A percentile compares a stretch with the other conserved stretches of the same genome.
phyloP scores from a whole-genome alignment of 345 rosid genomes.

The Reutealis trisperma region DNA sequence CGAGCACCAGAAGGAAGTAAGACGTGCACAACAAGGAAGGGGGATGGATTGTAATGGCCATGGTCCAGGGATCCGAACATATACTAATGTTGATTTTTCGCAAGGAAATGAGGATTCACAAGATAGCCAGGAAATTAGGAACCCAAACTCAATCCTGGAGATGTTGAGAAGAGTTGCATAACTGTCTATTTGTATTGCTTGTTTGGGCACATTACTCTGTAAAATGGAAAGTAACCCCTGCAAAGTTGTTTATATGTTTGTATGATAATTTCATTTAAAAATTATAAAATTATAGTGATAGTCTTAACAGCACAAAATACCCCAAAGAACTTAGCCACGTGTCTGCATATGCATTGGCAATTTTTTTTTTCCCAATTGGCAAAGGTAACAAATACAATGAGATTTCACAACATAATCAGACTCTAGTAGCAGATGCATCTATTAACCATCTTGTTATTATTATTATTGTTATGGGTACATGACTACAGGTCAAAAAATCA shows the following conservation, averaged over 20 bases:
- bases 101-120: conserved; percentile 49
- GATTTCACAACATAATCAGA: too few relatives aligned
- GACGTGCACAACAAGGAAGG: conserved; percentile 55
- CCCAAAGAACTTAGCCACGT: too few relatives aligned
- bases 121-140: conserved; percentile 37
- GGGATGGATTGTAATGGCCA: conserved; percentile 46
- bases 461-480: too few relatives aligned
- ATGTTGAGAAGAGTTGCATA: conserved; percentile 30
- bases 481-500: too few relatives aligned
- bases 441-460: too few relatives aligned
- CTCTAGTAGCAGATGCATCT: too few relatives aligned
- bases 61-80: conserved; percentile 52
- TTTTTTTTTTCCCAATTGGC: too few relatives aligned
- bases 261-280: too few relatives aligned
- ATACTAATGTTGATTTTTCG: conserved; percentile 51
- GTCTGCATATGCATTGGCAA: too few relatives aligned
- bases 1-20: conserved; percentile 57
- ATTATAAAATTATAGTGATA: too few relatives aligned
- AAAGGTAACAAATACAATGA: too few relatives aligned
- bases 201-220: neutral
- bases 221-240: neutral
- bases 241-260: neutral
- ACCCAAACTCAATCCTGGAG: conserved; percentile 34
- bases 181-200: neutral
- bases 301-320: too few relatives aligned